Conservation (phyloP, 257 asterid species). For the Coffea canephora region DNA sequence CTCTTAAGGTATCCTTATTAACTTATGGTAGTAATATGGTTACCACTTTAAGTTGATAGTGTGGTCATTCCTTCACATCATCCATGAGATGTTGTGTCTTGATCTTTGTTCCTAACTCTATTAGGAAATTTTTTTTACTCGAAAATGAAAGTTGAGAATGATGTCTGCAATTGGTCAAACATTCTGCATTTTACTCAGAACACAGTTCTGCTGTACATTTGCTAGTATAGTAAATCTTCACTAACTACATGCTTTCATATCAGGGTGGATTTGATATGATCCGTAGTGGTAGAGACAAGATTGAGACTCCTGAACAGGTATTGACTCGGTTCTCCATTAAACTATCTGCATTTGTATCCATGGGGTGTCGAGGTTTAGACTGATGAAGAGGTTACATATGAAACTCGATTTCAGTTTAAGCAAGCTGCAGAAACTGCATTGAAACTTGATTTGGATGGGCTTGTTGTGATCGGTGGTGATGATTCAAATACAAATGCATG, state of each 20-base stretch:
- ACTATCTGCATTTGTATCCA: neutral
- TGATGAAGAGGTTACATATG: slow-evolving; percentile 18
- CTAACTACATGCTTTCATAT: slow-evolving; percentile 16
- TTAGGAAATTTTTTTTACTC: neutral
- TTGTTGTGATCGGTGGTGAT: slow-evolving; percentile 98
- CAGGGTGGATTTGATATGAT: slow-evolving; percentile 99
- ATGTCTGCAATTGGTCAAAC: neutral
- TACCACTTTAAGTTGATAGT: neutral
- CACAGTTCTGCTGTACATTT: neutral
- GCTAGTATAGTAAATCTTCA: neutral
- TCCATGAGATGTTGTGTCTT: neutral
- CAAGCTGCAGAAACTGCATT: slow-evolving; percentile 91
- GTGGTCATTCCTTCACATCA: neutral
- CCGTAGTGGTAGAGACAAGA: slow-evolving; percentile 97
- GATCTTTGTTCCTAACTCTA: neutral
- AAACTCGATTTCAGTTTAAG: slow-evolving; percentile 60
- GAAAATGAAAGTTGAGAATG: too few relatives aligned
- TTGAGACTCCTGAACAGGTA: slow-evolving; percentile 99
- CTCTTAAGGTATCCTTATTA: neutral
- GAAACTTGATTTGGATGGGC: slow-evolving; percentile 96
- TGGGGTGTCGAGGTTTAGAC: neutral
- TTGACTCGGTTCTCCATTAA: slow-evolving; percentile 5
- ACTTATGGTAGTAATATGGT: neutral
- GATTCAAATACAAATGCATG: slow-evolving; percentile 99
- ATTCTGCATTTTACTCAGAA: neutral